Percentiles rank a stretch among this genome's conserved stretches.
These are phyloP conservation scores for Neofusicoccum umdonicola DNA, from an alignment of 2,329 filamentous ascomycete genomes.

Conservation along the genomic window DNA sequence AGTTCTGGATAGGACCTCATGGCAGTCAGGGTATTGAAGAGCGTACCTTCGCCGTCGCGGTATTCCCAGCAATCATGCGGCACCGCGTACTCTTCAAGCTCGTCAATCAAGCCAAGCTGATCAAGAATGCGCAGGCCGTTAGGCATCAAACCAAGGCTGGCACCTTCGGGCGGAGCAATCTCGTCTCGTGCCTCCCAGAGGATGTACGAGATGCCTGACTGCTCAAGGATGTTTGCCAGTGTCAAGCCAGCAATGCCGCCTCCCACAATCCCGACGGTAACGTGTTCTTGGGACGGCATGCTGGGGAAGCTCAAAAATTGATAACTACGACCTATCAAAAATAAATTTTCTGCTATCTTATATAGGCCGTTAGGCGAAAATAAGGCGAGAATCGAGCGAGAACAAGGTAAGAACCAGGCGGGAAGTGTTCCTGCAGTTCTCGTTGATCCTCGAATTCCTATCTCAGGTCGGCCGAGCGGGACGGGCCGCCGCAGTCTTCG, in stretches of 20 bases:
- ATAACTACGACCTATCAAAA: too few relatives aligned
- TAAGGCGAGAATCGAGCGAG: too few relatives aligned
- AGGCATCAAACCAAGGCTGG: conserved; percentile 12
- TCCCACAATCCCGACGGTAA: conserved; percentile 8
- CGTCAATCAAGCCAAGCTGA: conserved; percentile 2
- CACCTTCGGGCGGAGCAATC: conserved; percentile 3
- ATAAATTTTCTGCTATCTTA: too few relatives aligned
- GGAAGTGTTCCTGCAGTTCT: too few relatives aligned
- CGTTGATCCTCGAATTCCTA: too few relatives aligned
- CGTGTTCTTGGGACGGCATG: neutral
- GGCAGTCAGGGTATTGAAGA: conserved; percentile 18
- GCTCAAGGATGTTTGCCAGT: conserved; percentile 14
- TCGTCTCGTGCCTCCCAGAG: conserved; percentile 25
- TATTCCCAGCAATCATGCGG: neutral
- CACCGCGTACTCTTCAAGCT: conserved; percentile 3
- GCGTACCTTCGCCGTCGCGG: conserved; percentile 17
- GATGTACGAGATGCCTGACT: conserved; percentile 1
- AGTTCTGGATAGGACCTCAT: neutral
- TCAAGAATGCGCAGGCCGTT: conserved; percentile 17
- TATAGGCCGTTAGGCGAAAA: too few relatives aligned
- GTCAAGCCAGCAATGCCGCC: conserved; percentile 4
- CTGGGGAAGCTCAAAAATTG: neutral
- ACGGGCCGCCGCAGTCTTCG: too few relatives aligned
- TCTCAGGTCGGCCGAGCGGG: too few relatives aligned
- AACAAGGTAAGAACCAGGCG: too few relatives aligned